phyloP scores from a whole-genome alignment of 2,329 filamentous ascomycete genomes.

The Davidsoniella virescens region DNA sequence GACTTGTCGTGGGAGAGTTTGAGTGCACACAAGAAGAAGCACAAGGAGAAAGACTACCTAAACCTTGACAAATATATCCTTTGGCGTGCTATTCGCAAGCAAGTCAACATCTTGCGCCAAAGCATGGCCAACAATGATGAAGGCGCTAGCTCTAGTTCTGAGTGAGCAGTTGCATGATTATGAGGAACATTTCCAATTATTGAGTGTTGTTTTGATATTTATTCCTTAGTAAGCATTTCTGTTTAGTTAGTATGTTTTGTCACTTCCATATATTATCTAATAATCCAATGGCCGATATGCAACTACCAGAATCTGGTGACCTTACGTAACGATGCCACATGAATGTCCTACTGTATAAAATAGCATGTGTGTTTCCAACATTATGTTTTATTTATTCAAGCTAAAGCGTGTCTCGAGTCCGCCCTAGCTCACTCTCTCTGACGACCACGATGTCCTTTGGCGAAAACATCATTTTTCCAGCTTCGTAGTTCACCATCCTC shows the following conservation, averaged over 20 bases:
- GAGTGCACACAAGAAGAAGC: background rate
- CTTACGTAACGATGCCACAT: too few relatives aligned
- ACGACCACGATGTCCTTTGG: background rate
- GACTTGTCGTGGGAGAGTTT: conserved; percentile 16
- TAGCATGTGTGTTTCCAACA: background rate
- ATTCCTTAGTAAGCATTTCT: too few relatives aligned
- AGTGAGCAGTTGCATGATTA: too few relatives aligned
- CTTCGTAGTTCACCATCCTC: conserved; percentile 43
- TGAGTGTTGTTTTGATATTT: too few relatives aligned
- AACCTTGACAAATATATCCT: conserved; percentile 34
- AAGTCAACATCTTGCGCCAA: conserved; percentile 42
- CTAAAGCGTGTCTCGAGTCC: background rate
- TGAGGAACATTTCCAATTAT: too few relatives aligned
- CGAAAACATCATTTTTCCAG: conserved; percentile 43
- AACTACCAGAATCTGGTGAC: too few relatives aligned
- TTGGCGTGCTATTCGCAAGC: conserved; percentile 47
- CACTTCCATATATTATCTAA: too few relatives aligned
- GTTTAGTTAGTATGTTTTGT: too few relatives aligned
- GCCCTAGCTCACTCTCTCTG: background rate
- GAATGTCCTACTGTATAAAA: background rate
- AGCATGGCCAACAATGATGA: conserved; percentile 29
- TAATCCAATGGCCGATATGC: too few relatives aligned
- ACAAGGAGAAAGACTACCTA: background rate
- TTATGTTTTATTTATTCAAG: background rate
- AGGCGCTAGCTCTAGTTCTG: too few relatives aligned